These are phyloP conservation scores for Cladosporium oxysporum DNA, from an alignment of 2,329 filamentous ascomycete genomes.

Conservation along the genomic window DNA sequence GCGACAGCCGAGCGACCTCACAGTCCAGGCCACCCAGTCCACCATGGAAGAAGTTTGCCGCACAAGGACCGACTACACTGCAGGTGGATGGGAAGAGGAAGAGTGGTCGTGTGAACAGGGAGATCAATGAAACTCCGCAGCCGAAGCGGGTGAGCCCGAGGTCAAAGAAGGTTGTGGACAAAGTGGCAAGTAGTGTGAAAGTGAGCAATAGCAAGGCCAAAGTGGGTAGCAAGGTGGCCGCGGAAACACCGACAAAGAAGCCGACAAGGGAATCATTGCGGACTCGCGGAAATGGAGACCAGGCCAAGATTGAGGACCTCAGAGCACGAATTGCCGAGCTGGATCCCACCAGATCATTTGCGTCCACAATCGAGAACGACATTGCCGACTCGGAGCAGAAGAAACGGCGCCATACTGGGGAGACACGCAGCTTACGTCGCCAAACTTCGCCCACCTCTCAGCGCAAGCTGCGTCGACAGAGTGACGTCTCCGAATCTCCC, in stretches of 20 bases:
- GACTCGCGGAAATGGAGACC: constrained; percentile 12
- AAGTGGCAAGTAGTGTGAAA: constrained; percentile 22
- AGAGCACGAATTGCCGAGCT: constrained; percentile 35
- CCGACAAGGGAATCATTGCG: constrained; percentile 13
- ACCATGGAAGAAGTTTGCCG: constrained; percentile 86
- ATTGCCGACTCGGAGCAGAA: constrained; percentile 24
- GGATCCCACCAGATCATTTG: constrained; percentile 31
- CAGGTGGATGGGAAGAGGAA: constrained; percentile 63
- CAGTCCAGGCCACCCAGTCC: constrained; percentile 66
- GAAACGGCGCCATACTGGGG: constrained; percentile 26
- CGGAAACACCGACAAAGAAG: constrained; percentile 8
- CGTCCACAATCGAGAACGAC: constrained; percentile 18
- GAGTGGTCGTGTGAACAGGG: constrained; percentile 58
- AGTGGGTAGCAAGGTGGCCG: constrained; percentile 12
- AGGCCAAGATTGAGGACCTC: constrained; percentile 31
- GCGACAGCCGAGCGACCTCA: constrained; percentile 29
- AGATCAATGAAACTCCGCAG: constrained; percentile 24
- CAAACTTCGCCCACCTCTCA: constrained; percentile 25
- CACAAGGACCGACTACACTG: constrained; percentile 86
- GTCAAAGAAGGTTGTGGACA: constrained; percentile 34
- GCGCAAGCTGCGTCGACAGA: constrained; percentile 26
- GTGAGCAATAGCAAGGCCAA: constrained; percentile 3
- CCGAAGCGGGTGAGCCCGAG: constrained; percentile 36
- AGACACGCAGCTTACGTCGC: constrained; percentile 3
- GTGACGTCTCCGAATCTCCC: constrained; percentile 26